A percentile compares a stretch with the other conserved stretches of the same genome.
Evolutionary conservation across 176 grass and related monocot species (phyloP).

Genomic region (Tuctoria greenei): DNA sequence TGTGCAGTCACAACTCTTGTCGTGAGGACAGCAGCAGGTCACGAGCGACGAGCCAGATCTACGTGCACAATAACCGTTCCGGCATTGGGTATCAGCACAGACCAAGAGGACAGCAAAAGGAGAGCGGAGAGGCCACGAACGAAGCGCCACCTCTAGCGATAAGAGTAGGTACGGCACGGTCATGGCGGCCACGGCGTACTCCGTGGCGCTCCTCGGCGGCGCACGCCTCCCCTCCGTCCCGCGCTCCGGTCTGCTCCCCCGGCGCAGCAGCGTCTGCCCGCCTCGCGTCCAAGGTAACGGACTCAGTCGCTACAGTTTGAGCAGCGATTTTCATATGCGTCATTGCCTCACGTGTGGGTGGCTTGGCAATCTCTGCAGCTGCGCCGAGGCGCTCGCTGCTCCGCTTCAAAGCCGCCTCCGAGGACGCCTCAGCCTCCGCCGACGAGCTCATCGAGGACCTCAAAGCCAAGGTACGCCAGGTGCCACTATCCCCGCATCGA

Average conservation of each 20-base stretch:
- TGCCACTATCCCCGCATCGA: too few species aligned
- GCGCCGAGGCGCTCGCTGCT: slow-evolving; percentile 61
- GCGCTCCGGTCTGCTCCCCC: slow-evolving; percentile 39
- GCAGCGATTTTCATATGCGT: not conserved
- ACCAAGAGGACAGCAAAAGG: slow-evolving; percentile 16
- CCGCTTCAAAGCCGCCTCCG: slow-evolving; percentile 64
- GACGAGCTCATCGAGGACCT: slow-evolving; percentile 84
- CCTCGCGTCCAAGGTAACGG: slow-evolving; percentile 40
- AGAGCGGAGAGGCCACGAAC: slow-evolving; percentile 48
- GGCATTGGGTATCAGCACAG: not conserved
- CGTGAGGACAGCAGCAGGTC: slow-evolving; percentile 17
- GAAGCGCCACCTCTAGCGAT: slow-evolving; percentile 25
- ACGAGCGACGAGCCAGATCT: not conserved
- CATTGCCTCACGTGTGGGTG: not conserved
- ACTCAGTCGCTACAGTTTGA: not conserved
- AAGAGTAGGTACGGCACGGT: slow-evolving; percentile 20
- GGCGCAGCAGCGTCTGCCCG: slow-evolving; percentile 38
- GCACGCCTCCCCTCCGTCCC: slow-evolving; percentile 52
- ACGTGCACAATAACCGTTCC: slow-evolving; percentile 8
- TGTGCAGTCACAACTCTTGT: slow-evolving; percentile 10
- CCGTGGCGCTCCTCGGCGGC: slow-evolving; percentile 66
- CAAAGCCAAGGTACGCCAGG: slow-evolving; percentile 62
- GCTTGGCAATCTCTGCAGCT: slow-evolving; percentile 31
- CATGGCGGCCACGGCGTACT: slow-evolving; percentile 71
- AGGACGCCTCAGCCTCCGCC: slow-evolving; percentile 65